These are phyloP conservation scores for Agaricus bisporus DNA, from an alignment of 768 basidiomycete genomes.

Conservation along the genomic window DNA sequence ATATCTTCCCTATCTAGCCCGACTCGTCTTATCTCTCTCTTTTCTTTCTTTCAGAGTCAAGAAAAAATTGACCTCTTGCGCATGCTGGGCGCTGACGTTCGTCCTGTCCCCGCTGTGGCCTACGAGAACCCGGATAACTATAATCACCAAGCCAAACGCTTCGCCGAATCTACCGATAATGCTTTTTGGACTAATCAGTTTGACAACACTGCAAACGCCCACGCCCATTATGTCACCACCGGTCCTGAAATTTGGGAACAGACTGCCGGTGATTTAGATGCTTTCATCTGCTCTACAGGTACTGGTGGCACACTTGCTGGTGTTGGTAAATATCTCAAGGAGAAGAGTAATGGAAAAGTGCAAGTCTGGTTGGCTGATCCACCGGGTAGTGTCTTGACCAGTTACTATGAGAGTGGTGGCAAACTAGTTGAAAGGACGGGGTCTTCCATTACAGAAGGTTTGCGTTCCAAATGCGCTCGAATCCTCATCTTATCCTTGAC, in stretches of 20 bases:
- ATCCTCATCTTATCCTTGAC: neutral
- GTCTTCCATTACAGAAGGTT: constrained; percentile 92
- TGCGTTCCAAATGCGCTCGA: constrained; percentile 6
- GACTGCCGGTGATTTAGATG: constrained; percentile 71
- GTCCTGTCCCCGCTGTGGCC: constrained; percentile 93
- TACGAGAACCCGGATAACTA: constrained; percentile 95
- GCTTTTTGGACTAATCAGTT: constrained; percentile 98
- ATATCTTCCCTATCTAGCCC: neutral
- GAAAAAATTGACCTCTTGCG: constrained; percentile 97
- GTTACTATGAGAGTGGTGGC: constrained; percentile 77
- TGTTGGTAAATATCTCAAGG: constrained; percentile 75
- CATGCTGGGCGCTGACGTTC: constrained; percentile 96
- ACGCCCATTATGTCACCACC: constrained; percentile 83
- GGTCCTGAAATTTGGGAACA: constrained; percentile 98
- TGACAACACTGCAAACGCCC: constrained; percentile 89
- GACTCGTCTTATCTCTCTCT: neutral
- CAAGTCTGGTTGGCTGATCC: constrained; percentile 97
- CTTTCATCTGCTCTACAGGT: constrained; percentile 91
- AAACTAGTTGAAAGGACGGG: constrained; percentile 71
- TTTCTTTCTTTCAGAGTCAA: constrained; percentile 56
- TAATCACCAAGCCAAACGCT: constrained; percentile 94
- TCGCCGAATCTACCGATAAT: constrained; percentile 66
- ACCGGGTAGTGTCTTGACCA: constrained; percentile 87
- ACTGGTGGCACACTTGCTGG: constrained; percentile 97
- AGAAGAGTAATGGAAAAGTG: constrained; percentile 69